phyloP scores from a whole-genome alignment of 805 yeast species.

The Zygotorulaspora danielsina region DNA sequence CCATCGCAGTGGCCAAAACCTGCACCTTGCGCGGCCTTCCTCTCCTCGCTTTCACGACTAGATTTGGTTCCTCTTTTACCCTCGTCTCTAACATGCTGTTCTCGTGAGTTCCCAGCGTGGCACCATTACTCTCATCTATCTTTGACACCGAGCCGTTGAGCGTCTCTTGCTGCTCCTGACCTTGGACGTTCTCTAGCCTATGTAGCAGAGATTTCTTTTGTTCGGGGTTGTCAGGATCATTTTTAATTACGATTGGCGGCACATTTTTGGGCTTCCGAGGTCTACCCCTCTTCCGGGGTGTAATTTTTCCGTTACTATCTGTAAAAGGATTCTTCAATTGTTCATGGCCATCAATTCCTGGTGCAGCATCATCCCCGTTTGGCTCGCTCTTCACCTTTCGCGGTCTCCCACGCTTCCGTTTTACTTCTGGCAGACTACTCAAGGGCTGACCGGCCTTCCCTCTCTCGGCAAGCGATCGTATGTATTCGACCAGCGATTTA shows the following conservation, averaged over 20 bases:
- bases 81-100: too few relatives aligned
- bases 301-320: neutral
- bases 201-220: too few relatives aligned
- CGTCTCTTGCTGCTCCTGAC: too few relatives aligned
- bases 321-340: too few relatives aligned
- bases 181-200: too few relatives aligned
- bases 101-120: too few relatives aligned
- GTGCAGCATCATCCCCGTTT: neutral
- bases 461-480: neutral
- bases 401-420: neutral
- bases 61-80: neutral
- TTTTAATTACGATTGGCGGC: too few relatives aligned
- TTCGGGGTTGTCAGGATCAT: too few relatives aligned
- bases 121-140: neutral
- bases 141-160: neutral
- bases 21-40: neutral
- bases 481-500: constrained; percentile 10
- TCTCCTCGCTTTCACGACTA: neutral
- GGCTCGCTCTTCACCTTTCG: neutral
- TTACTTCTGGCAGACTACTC: neutral
- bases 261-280: neutral
- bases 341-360: neutral
- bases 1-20: neutral
- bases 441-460: neutral
- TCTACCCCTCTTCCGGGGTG: neutral